Evolutionary conservation across 73 alveolate genomes (phyloP), one percentile per base, ranked within the genome.

Genomic region (Diophrys sp.): DNA sequence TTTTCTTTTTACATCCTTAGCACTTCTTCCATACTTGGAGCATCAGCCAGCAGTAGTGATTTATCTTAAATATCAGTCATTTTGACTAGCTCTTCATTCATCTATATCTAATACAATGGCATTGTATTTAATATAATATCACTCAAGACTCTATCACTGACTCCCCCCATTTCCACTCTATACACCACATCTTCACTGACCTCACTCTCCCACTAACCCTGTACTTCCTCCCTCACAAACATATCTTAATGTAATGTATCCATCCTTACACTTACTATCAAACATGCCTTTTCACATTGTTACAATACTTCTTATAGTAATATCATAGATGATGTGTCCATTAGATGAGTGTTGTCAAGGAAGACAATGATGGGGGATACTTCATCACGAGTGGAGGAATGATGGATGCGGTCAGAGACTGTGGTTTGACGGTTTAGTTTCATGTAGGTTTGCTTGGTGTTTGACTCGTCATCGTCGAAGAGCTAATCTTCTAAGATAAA

Each of bases 361-460:
- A 44, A 44, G n/a, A 44, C 5, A 44, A 44, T 18, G 5, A 44
- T 11, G 5, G 62, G 62, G 18, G 62, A 18, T 11, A 44, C 62
- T 44, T 44, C 62, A 11, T 18, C 18, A 44, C 18, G 5, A 44
- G 5, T 18, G n/a, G n/a, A n/a, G n/a, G n/a, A 24, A 32, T 71
- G 25, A n/a, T 33, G 33, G 33, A 44, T 54, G 31, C 53, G 14
- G 1, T 73, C 79, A n/a, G 11, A 25, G 32, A 32, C 32, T 33
- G 30, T 71, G 25, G 29, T 71, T 30, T 71, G 56, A 27, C 54
- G 56, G 72, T 31, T 71, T 0, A 73, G 33, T 73, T 73, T 67
- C 0, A 44, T 73, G 18, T 44, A 44, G 62, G 18, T 5, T 18
- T 44, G 62, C 62, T 44, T 44, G 18, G 62, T 44, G 62, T 18